Evolutionary conservation across 345 rosid species (phyloP).

Genomic region (Salix koriyanagi): DNA sequence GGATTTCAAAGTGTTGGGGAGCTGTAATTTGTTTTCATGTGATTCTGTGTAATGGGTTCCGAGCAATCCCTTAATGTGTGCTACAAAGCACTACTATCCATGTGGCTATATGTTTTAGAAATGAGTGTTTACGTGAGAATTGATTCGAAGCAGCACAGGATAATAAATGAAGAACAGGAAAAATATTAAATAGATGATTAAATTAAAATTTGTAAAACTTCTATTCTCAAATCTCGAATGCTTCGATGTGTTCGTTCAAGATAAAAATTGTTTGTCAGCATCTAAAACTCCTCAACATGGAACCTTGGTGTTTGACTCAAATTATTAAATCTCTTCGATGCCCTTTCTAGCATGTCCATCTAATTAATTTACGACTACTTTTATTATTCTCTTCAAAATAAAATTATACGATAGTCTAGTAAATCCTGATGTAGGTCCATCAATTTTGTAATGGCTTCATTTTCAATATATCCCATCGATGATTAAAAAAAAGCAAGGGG

Average conservation of each 20-base stretch:
- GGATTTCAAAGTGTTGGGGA: slow-evolving; percentile 32
- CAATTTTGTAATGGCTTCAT: no score
- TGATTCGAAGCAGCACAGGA: neutral
- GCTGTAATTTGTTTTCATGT: slow-evolving; percentile 16
- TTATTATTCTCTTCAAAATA: no score
- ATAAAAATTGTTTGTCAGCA: slow-evolving; percentile 21
- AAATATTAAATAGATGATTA: neutral
- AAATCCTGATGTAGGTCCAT: neutral
- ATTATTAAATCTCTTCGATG: neutral
- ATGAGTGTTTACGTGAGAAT: neutral
- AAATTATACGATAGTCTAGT: neutral
- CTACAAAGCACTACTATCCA: slow-evolving; percentile 46
- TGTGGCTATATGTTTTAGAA: slow-evolving; percentile 25
- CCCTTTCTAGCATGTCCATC: neutral
- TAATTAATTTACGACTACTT: no score
- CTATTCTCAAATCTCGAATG: slow-evolving; percentile 49
- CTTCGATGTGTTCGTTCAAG: slow-evolving; percentile 3
- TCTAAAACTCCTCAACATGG: slow-evolving; percentile 17
- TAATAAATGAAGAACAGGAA: slow-evolving; percentile 2
- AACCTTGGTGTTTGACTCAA: slow-evolving; percentile 21
- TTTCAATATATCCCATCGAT: no score
- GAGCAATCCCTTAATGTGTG: slow-evolving; percentile 41
- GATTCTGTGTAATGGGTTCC: slow-evolving; percentile 20
- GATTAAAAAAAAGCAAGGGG: neutral
- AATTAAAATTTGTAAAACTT: slow-evolving; percentile 22